Evolutionary conservation across 352 stramenopile species (phyloP).

Genomic region (Globisporangium sylvaticum): DNA sequence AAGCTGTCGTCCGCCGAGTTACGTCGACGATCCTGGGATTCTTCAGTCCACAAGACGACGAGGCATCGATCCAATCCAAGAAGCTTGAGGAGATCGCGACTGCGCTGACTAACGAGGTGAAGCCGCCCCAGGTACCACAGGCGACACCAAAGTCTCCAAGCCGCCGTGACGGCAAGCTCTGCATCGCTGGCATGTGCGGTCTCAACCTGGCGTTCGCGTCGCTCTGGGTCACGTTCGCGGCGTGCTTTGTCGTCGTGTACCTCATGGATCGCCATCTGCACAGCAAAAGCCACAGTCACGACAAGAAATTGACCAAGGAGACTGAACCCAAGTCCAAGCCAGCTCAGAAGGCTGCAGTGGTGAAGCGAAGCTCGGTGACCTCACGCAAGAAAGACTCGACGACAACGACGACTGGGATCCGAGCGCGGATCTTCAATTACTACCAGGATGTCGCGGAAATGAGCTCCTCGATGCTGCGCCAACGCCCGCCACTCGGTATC

Average conservation of each 20-base stretch:
- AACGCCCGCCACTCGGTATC: background rate
- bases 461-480: constrained; percentile 7
- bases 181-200: constrained; percentile 32
- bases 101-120: background rate
- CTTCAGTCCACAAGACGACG: background rate
- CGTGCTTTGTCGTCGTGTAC: constrained; percentile 36
- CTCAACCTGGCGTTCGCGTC: constrained; percentile 40
- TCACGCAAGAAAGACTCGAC: background rate
- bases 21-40: background rate
- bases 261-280: constrained; percentile 23
- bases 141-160: background rate
- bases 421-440: constrained; percentile 9
- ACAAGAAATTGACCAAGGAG: background rate
- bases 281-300: background rate
- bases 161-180: constrained; percentile 7
- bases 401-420: background rate
- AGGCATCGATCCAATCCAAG: background rate
- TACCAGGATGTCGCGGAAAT: constrained; percentile 9
- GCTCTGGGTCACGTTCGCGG: constrained; percentile 27
- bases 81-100: background rate
- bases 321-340: background rate
- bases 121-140: background rate
- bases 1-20: background rate
- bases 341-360: background rate
- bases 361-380: background rate